A percentile compares a stretch with the other conserved stretches of the same genome.
These are phyloP conservation scores for Geopyxis carbonaria DNA, from an alignment of 495 filamentous ascomycete genomes.

Conservation along the genomic window DNA sequence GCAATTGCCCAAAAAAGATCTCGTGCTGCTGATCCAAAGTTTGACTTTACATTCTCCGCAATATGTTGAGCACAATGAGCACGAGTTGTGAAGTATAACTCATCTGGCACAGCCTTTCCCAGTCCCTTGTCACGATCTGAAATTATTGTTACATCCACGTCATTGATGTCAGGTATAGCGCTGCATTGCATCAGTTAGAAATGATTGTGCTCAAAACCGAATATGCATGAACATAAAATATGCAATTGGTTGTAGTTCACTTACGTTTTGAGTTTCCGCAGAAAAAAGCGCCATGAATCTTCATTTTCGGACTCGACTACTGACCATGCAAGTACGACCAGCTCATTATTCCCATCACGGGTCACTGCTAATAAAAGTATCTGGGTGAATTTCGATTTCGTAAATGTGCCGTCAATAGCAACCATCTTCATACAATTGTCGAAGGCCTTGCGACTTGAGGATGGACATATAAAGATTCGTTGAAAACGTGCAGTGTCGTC, in stretches of 20 bases:
- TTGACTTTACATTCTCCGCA: constrained; percentile 1
- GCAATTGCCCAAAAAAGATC: constrained; percentile 6
- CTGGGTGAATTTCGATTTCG: constrained; percentile 7
- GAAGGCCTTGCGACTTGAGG: constrained; percentile 3
- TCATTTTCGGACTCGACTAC: constrained; percentile 13
- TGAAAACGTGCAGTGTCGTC: constrained; percentile 1
- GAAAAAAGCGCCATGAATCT: constrained; percentile 10
- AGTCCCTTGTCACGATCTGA: constrained; percentile 6
- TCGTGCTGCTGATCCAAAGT: background rate
- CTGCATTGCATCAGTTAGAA: background rate
- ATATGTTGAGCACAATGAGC: constrained; percentile 3
- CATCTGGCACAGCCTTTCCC: background rate
- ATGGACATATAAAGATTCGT: constrained; percentile 9
- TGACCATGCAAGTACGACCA: constrained; percentile 11
- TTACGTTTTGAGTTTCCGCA: background rate
- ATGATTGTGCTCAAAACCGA: too few relatives aligned
- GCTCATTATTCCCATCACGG: constrained; percentile 9
- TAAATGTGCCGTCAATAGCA: constrained; percentile 11
- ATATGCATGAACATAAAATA: too few relatives aligned
- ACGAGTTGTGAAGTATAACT: background rate
- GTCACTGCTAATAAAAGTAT: constrained; percentile 9
- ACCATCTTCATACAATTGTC: constrained; percentile 2
- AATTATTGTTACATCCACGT: constrained; percentile 1
- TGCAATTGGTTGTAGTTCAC: too few relatives aligned
- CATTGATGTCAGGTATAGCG: constrained; percentile 7